Evolutionary conservation across 1,284 basidiomycete genomes (phyloP).

Genomic region (Moesziomyces sp.): DNA sequence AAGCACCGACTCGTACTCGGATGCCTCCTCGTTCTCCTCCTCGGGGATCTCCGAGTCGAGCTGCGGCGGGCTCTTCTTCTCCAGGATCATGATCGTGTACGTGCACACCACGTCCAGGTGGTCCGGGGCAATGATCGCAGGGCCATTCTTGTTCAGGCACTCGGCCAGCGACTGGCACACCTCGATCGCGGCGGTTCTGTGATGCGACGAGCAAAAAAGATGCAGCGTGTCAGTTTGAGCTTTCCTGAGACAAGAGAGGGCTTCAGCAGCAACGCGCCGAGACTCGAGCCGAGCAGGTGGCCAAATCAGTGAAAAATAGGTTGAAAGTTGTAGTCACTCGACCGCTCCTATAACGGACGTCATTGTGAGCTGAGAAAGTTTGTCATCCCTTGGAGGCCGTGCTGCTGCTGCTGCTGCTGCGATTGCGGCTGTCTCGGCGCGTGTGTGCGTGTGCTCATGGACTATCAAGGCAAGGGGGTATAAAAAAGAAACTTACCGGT

Average conservation of each 20-base stretch:
- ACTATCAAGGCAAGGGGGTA: background rate
- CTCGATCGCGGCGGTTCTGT: slow-evolving; percentile 84
- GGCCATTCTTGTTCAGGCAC: slow-evolving; percentile 89
- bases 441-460: slow-evolving; percentile 15
- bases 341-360: slow-evolving; percentile 70
- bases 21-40: slow-evolving; percentile 77
- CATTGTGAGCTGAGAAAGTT: slow-evolving; percentile 86
- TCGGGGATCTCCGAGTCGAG: slow-evolving; percentile 90
- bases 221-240: slow-evolving; percentile 24
- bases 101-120: slow-evolving; percentile 73
- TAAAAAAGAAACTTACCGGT: slow-evolving; percentile 79
- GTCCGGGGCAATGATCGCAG: slow-evolving; percentile 73
- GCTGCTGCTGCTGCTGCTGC: background rate
- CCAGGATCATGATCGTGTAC: slow-evolving; percentile 74
- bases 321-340: slow-evolving; percentile 55
- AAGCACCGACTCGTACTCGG: slow-evolving; percentile 95
- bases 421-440: background rate
- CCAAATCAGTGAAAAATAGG: slow-evolving; percentile 48
- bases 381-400: slow-evolving; percentile 72
- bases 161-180: slow-evolving; percentile 88
- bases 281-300: slow-evolving; percentile 5
- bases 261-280: background rate
- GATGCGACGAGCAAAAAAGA: slow-evolving; percentile 8
- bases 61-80: slow-evolving; percentile 79
- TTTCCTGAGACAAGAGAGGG: background rate